Evolutionary conservation across 192 early-diverging fungal species (phyloP), one percentile per base, ranked within the genome.

Genomic region (Chytriomyces sp.): DNA sequence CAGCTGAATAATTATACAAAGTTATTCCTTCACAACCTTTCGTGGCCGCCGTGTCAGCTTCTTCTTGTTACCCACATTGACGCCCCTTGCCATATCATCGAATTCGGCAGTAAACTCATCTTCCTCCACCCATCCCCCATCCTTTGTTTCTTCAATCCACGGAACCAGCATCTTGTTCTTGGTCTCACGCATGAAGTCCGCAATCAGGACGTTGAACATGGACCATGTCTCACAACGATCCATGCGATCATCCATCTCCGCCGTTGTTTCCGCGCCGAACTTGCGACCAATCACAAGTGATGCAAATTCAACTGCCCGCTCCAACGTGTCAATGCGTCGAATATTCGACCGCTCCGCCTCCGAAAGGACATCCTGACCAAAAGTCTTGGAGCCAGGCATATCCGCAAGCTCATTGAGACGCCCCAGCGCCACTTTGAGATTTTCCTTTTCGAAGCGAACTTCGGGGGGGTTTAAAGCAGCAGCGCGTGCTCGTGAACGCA

Each of bases 61-160:
- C 32, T n/a, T 17, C 52, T 68, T 68, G 7, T 68, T 19, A 34
- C 10, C 17, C 44, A 7, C 65, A 19, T 39, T 30, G 22, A 44
- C 44, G n/a, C n/a, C n/a, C 36, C 55, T 68, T 34, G 49, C 7
- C 12, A 12, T 33, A 10, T 68, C 65, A 30, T 68, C 52, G n/a
- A 37, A 33, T 19, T 68, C 65, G 22, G 65, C 36, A 30, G 65
- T 52, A 34, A 55, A 44, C 34, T 68, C 65, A 28, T 68, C 65
- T 28, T 68, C 65, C 65, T 68, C 65, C 6, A 68, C 65, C 65
- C 65, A 68, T n/a, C 65, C 65, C 10, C 65, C 65, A 56, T 68
- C 65, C 52, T 39, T 19, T 33, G 53, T 68, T 19, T 68, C 65
- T 22, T 52, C 65, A 31, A 68, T 7, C 65, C 65, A 68, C n/a